phyloP scores from a whole-genome alignment of 2,329 filamentous ascomycete genomes.

The Cryphonectria radicalis region DNA sequence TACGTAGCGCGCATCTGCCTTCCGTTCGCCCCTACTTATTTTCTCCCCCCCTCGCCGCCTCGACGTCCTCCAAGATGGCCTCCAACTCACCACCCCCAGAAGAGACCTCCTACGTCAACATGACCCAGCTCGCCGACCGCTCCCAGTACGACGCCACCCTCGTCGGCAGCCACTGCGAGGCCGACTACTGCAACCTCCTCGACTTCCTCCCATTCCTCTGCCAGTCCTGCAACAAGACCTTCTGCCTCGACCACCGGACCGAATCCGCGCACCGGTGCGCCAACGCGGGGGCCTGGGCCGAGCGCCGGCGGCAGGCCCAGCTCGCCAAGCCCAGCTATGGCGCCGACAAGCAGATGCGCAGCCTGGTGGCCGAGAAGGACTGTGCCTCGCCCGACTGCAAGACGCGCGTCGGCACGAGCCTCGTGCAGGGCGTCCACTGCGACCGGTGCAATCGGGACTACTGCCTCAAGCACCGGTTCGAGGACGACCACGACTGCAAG shows the following conservation, averaged over 20 bases:
- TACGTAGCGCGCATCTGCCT: conserved; percentile 28
- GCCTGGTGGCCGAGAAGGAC: conserved; percentile 64
- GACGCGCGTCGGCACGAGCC: conserved; percentile 70
- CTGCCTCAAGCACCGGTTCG: conserved; percentile 76
- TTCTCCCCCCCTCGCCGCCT: conserved; percentile 1
- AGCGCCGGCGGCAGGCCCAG: conserved; percentile 58
- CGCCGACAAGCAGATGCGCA: conserved; percentile 57
- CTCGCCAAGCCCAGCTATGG: conserved; percentile 58
- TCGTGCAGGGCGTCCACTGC: conserved; percentile 73
- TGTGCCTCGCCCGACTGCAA: conserved; percentile 71
- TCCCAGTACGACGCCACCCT: conserved; percentile 69
- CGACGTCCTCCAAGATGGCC: conserved; percentile 49
- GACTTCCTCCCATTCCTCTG: conserved; percentile 96
- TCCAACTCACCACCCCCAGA: conserved; percentile 47
- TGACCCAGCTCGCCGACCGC: conserved; percentile 61
- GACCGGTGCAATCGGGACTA: conserved; percentile 72
- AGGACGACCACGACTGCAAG: conserved; percentile 82
- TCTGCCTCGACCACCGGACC: conserved; percentile 90
- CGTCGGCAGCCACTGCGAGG: conserved; percentile 89
- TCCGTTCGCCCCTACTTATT: background rate
- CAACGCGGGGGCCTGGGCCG: conserved; percentile 65
- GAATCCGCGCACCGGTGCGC: conserved; percentile 77
- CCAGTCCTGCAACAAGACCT: conserved; percentile 83
- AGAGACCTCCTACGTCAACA: conserved; percentile 67
- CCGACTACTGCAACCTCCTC: conserved; percentile 88